Base-by-base conservation (phyloP, 371 early-diverging fungal species). In the Apophysomyces sp. region DNA sequence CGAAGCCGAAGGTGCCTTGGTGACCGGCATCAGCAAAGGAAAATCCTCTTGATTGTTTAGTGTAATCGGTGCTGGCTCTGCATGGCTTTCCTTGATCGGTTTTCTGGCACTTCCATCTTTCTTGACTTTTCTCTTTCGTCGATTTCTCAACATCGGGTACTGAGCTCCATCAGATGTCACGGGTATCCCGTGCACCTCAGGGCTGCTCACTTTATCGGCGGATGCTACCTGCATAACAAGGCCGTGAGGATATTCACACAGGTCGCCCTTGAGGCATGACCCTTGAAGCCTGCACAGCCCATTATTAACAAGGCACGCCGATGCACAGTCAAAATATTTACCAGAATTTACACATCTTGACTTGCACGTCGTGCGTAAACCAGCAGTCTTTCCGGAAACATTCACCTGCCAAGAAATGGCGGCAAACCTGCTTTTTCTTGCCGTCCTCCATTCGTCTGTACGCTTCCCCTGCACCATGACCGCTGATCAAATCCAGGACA, bases 381-480 rank as follows among this genome's bases (percentile, higher is more conserved):
- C 91, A 89, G 58, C 92, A 92, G 67, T 92, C 92, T 56, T 83
- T 80, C 5, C 92, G 74, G 68, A 84, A 86, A 61, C 91, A 92
- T 58, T 86, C 83, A 9, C 91, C 92, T 26, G 86, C 83, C 55
- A 92, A 72, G 61, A 89, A 89, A 68, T 91, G 90, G n/a, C 92
- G 80, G 61, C 92, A 92, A 2, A 91, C 86, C 54, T 82, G 85
- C 27, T 77, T 60, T 60, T 62, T 83, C 66, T 40, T 77, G 59
- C 34, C 49, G n/a, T 44, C 21, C n/a, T 37, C 11, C 11, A 13
- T 37, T n/a, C n/a, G 15, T n/a, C 37, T n/a, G 11, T n/a, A 37
- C n/a, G 37, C n/a, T 37, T 11, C n/a, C 37, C 11, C 37, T 37
- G 15, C 37, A 18, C 18, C 27, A 44, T 44, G 34, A 13, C 34